Conservation (phyloP, 495 filamentous ascomycete species). For the Hypoxylon intermedium region DNA sequence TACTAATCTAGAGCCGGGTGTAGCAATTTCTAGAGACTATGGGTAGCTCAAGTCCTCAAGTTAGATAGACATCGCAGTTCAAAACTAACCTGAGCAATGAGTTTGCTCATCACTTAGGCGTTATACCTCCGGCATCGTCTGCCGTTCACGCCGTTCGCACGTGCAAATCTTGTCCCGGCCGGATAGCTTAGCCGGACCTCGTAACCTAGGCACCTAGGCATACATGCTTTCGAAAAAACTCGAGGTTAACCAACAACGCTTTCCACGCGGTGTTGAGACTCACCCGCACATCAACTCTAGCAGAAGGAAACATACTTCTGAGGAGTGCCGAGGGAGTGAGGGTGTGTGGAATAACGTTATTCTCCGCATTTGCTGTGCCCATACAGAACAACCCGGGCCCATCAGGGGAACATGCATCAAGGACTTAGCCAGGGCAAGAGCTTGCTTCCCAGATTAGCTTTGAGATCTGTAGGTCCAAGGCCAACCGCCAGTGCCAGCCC, state of each 20-base stretch:
- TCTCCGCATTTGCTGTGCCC: neutral
- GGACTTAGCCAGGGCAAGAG: neutral
- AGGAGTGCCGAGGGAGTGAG: neutral
- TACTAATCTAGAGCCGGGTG: neutral
- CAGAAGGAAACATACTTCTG: too few relatives aligned
- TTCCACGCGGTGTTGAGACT: too few relatives aligned
- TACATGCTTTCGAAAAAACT: slow-evolving; percentile 12
- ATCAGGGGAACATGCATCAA: neutral
- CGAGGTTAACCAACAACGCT: slow-evolving; percentile 1
- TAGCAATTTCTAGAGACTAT: slow-evolving; percentile 12
- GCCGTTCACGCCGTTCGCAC: slow-evolving; percentile 9
- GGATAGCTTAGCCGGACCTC: slow-evolving; percentile 3
- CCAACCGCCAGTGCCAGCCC: too few relatives aligned
- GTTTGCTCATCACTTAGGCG: neutral
- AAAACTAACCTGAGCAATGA: slow-evolving; percentile 1
- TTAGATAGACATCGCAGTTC: slow-evolving; percentile 4
- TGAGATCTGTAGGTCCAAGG: slow-evolving; percentile 10
- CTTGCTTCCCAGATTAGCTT: slow-evolving; percentile 19
- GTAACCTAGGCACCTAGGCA: too few relatives aligned
- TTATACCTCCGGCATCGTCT: slow-evolving; percentile 7
- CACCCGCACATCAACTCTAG: too few relatives aligned
- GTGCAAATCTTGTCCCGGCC: slow-evolving; percentile 3
- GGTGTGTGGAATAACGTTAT: neutral
- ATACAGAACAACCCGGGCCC: neutral
- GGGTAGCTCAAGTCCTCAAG: slow-evolving; percentile 14